Conservation (phyloP, 352 stramenopile species). For the Phytophthora gonapodyides region DNA sequence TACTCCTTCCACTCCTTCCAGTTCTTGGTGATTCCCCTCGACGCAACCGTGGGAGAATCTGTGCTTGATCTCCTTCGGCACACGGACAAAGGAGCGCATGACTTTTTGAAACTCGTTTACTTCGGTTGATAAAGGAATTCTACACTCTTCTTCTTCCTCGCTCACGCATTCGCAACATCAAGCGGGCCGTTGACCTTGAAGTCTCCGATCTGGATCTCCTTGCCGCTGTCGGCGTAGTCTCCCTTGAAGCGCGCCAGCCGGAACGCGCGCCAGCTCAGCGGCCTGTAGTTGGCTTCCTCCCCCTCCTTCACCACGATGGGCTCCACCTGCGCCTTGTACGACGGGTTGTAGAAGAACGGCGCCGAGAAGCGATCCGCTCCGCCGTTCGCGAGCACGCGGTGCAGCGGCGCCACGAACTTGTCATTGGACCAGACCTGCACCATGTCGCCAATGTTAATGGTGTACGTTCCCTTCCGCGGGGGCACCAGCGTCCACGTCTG, state of each 20-base stretch:
- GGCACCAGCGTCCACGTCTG: constrained; percentile 57
- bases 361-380: constrained; percentile 49
- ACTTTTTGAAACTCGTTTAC: background rate
- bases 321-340: constrained; percentile 65
- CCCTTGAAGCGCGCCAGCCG: constrained; percentile 87
- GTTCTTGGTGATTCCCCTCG: too few species aligned
- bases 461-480: constrained; percentile 45
- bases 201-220: constrained; percentile 93
- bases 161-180: constrained; percentile 23
- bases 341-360: constrained; percentile 73
- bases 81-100: too few species aligned
- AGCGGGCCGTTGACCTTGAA: constrained; percentile 39
- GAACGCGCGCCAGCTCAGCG: constrained; percentile 90
- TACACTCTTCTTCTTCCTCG: background rate
- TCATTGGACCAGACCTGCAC: constrained; percentile 65
- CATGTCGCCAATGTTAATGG: constrained; percentile 70
- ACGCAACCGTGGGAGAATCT: too few species aligned
- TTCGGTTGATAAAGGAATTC: too few species aligned
- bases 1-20: too few species aligned
- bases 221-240: constrained; percentile 90
- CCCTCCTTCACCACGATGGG: constrained; percentile 51
- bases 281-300: constrained; percentile 58
- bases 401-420: constrained; percentile 47
- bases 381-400: constrained; percentile 52
- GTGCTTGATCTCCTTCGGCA: too few species aligned